These are phyloP conservation scores for Pugionium dolabratum DNA, from an alignment of 345 rosid genomes.

Conservation along the genomic window DNA sequence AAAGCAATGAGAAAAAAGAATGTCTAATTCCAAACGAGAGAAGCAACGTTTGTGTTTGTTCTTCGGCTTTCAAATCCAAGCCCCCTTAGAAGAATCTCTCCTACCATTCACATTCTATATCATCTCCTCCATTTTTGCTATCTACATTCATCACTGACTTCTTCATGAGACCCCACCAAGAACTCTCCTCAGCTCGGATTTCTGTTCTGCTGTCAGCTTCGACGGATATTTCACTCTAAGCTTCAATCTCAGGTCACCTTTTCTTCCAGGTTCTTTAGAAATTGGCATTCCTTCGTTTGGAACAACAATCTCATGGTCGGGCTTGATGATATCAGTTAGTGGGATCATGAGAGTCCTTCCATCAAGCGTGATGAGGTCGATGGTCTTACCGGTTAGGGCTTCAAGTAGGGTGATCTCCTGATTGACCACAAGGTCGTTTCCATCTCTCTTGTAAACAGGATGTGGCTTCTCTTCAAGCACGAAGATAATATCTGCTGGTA, in stretches of 20 bases:
- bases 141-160: conserved; percentile 31
- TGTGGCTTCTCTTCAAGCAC: conserved; percentile 90
- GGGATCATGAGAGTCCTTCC: conserved; percentile 75
- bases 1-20: neutral
- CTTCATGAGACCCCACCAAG: conserved; percentile 60
- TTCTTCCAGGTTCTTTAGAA: conserved; percentile 76
- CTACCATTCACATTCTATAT: conserved; percentile 33
- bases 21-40: conserved; percentile 20
- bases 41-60: conserved; percentile 23
- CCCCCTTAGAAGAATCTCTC: conserved; percentile 30
- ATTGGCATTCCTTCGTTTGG: conserved; percentile 94
- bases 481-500: conserved; percentile 79
- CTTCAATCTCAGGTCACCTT: conserved; percentile 80
- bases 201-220: conserved; percentile 71
- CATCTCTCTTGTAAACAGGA: conserved; percentile 73
- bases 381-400: conserved; percentile 79
- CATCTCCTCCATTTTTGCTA: conserved; percentile 32
- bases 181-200: conserved; percentile 76
- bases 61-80: conserved; percentile 37
- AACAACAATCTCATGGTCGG: conserved; percentile 72
- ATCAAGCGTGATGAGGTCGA: conserved; percentile 65
- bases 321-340: conserved; percentile 68
- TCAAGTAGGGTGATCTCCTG: conserved; percentile 83
- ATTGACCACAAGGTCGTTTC: conserved; percentile 70
- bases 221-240: conserved; percentile 83